A percentile compares a stretch with the other conserved stretches of the same genome.
phyloP scores from a whole-genome alignment of 1,284 basidiomycete genomes.

The Vanrija humicola region DNA sequence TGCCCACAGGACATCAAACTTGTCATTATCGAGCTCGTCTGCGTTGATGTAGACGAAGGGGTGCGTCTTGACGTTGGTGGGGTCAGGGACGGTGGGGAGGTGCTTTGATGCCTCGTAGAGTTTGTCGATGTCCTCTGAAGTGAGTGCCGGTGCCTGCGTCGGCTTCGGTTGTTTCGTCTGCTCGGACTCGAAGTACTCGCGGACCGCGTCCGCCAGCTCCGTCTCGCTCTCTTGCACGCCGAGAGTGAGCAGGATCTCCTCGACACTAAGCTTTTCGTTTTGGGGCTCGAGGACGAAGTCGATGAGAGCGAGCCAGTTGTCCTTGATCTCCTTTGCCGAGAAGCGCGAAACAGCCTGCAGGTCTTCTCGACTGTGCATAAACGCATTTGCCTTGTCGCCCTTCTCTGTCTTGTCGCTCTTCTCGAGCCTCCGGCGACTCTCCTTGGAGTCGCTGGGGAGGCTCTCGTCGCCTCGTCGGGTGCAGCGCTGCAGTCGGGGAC shows the following conservation, averaged over 20 bases:
- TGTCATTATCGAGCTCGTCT: conserved; percentile 57
- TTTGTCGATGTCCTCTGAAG: conserved; percentile 5
- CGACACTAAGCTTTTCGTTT: conserved; percentile 13
- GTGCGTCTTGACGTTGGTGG: conserved; percentile 32
- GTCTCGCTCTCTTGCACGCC: conserved; percentile 22
- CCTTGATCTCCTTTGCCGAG: conserved; percentile 60
- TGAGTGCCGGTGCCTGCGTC: not conserved
- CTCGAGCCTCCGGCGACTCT: no score
- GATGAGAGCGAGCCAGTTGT: conserved; percentile 42
- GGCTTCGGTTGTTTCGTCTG: not conserved
- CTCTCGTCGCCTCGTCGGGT: conserved; percentile 4
- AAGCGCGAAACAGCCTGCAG: conserved; percentile 80
- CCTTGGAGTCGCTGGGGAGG: conserved; percentile 1
- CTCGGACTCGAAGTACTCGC: conserved; percentile 3
- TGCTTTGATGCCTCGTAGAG: conserved; percentile 22
- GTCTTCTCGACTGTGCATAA: conserved; percentile 44
- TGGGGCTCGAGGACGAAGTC: conserved; percentile 29
- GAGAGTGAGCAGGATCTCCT: conserved; percentile 23
- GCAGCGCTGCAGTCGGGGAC: conserved; percentile 26
- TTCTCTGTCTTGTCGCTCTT: not conserved
- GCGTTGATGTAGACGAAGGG: conserved; percentile 52
- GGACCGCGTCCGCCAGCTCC: conserved; percentile 8
- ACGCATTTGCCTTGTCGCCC: not conserved
- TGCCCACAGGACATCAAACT: conserved; percentile 68
- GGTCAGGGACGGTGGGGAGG: conserved; percentile 23